phyloP scores from a whole-genome alignment of 2,329 filamentous ascomycete genomes.

The Pseudocercospora eumusae region DNA sequence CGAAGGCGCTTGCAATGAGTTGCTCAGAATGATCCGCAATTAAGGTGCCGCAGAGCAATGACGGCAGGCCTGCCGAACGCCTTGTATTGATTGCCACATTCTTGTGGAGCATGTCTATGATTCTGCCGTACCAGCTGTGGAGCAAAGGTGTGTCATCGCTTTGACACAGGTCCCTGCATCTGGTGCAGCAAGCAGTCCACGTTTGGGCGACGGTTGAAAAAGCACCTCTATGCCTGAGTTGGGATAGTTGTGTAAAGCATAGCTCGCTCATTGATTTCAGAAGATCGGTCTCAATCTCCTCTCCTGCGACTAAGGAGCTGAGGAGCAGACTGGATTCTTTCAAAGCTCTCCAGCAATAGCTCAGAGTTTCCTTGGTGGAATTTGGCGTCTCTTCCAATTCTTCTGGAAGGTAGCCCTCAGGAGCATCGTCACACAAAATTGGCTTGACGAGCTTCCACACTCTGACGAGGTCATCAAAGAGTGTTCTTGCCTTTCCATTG shows the following conservation, averaged over 20 bases:
- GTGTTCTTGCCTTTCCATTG: neutral
- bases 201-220: slow-evolving; percentile 91
- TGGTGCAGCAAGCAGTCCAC: slow-evolving; percentile 77
- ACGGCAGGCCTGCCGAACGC: slow-evolving; percentile 87
- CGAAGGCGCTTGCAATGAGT: slow-evolving; percentile 66
- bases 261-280: slow-evolving; percentile 48
- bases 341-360: slow-evolving; percentile 92
- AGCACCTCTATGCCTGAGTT: slow-evolving; percentile 83
- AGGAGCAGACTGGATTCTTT: slow-evolving; percentile 78
- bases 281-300: neutral
- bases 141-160: slow-evolving; percentile 53
- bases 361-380: slow-evolving; percentile 84
- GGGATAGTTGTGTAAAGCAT: slow-evolving; percentile 79
- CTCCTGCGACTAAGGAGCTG: slow-evolving; percentile 18
- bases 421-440: slow-evolving; percentile 88
- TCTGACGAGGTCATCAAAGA: slow-evolving; percentile 20
- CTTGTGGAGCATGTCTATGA: slow-evolving; percentile 43
- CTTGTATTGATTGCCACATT: slow-evolving; percentile 80
- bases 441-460: slow-evolving; percentile 76
- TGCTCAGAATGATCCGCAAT: slow-evolving; percentile 59
- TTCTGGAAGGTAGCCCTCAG: slow-evolving; percentile 80
- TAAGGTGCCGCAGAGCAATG: slow-evolving; percentile 79
- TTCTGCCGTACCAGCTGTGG: slow-evolving; percentile 64
- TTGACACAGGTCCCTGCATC: slow-evolving; percentile 54
- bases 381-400: slow-evolving; percentile 72